Evolutionary conservation across 768 basidiomycete genomes (phyloP).

Genomic region (Termitomyces sp.): DNA sequence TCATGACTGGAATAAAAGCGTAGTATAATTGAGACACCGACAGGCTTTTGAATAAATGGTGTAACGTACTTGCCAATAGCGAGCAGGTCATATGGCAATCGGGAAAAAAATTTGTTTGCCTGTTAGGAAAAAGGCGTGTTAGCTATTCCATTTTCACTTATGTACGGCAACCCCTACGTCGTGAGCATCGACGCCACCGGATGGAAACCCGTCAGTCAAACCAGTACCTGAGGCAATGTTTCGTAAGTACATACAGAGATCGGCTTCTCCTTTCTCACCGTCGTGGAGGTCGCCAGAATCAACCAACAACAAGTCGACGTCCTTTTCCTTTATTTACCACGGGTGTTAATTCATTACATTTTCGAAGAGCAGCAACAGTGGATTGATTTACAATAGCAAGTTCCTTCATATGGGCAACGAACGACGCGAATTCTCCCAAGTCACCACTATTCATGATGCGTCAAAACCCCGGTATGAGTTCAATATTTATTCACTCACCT

Average conservation of each 20-base stretch:
- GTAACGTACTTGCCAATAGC: slow-evolving; percentile 75
- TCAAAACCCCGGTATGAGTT: background rate
- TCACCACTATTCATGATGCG: slow-evolving; percentile 38
- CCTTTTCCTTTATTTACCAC: slow-evolving; percentile 40
- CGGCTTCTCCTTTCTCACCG: slow-evolving; percentile 27
- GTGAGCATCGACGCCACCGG: slow-evolving; percentile 70
- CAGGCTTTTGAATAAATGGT: too few relatives aligned
- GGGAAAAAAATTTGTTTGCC: slow-evolving; percentile 71
- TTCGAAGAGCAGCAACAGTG: background rate
- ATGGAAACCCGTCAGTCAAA: slow-evolving; percentile 69
- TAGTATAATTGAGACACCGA: too few relatives aligned
- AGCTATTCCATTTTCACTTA: background rate
- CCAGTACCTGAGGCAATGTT: slow-evolving; percentile 56
- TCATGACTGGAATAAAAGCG: slow-evolving; percentile 57
- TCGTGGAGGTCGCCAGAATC: slow-evolving; percentile 79
- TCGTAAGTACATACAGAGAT: background rate
- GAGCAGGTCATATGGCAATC: slow-evolving; percentile 78
- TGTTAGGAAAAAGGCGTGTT: slow-evolving; percentile 19
- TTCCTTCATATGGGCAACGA: slow-evolving; percentile 77
- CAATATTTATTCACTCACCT: slow-evolving; percentile 30
- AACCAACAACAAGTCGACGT: slow-evolving; percentile 80
- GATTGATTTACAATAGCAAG: slow-evolving; percentile 50
- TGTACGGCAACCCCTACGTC: slow-evolving; percentile 39
- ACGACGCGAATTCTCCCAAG: slow-evolving; percentile 85
- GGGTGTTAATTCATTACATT: background rate